These are phyloP conservation scores for Cyclotella kingstonii DNA, from an alignment of 108 stramenopile genomes.

Conservation along the genomic window DNA sequence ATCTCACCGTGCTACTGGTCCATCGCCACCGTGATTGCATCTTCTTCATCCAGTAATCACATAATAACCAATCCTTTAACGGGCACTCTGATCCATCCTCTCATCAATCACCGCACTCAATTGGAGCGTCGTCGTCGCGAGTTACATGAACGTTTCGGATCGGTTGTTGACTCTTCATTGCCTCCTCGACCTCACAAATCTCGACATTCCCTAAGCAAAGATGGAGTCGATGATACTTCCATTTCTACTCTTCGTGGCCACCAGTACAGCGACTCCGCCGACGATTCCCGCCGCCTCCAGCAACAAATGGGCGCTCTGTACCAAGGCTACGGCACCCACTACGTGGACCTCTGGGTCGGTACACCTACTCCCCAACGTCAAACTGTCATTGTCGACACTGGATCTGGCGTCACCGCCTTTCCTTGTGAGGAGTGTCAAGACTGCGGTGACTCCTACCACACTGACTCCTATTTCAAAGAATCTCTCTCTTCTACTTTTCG, in stretches of 20 bases:
- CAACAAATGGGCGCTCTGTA: conserved; percentile 54
- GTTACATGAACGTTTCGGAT: conserved; percentile 4
- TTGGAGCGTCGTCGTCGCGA: conserved; percentile 36
- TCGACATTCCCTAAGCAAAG: conserved; percentile 12
- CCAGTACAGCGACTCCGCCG: not conserved
- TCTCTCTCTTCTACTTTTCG: conserved; percentile 20
- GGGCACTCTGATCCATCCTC: conserved; percentile 34
- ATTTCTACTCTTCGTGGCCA: conserved; percentile 4
- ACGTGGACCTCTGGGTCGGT: conserved; percentile 92
- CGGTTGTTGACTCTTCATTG: not conserved
- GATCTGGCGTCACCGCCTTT: conserved; percentile 90
- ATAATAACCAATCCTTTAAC: conserved; percentile 24
- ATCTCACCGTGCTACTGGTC: no score
- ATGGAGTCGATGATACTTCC: not conserved
- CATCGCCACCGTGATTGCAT: no score
- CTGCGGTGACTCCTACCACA: conserved; percentile 78
- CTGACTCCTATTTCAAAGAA: conserved; percentile 46
- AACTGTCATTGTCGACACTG: conserved; percentile 97
- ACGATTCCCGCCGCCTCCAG: conserved; percentile 13
- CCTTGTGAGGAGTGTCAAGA: conserved; percentile 84
- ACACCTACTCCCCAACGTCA: conserved; percentile 91
- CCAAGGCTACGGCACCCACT: conserved; percentile 91
- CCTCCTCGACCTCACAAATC: conserved; percentile 32
- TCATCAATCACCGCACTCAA: conserved; percentile 35
- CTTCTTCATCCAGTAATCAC: no score